Base-by-base conservation (phyloP, 2,329 filamentous ascomycete genomes). In the Trichoderma gracile region DNA sequence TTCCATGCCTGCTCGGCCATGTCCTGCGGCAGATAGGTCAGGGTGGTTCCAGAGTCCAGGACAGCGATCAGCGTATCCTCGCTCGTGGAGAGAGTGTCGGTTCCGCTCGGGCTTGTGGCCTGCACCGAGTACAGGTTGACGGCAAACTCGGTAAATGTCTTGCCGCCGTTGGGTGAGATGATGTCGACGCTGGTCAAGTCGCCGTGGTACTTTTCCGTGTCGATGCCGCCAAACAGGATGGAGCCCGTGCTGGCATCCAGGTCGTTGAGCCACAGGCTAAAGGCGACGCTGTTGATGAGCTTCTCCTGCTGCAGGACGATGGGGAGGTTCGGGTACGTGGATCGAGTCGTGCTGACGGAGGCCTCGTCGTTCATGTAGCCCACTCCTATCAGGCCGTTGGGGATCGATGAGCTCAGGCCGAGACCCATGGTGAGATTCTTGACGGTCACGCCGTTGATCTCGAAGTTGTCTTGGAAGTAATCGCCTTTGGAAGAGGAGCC, bases 151-250 rank as follows among this genome's bases (percentile, higher is more conserved):
- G 76, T 78, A 65, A 77, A 81, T 60, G 70, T 67, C 56, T 79
- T 58, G 54, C 79, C 73, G 65, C 77, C 72, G 60, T 80, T 73
- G 69, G 86, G 63, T 15, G 68, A 61, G 5, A 76, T 78, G 66
- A 92, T 80, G 17, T 88, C 80, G 30, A 93, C 79, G 6, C 81
- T 84, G 52, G 82, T 80, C 38, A 93, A 80, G 2, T 84, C 75
- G 54, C 90, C 90, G 0, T 80, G 73, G 76, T 87, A 95, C 73
- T 93, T 93, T 65, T 82, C 84, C 0, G 86, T 90, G 73, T 94
- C 90, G 65, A 93, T 86, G n/a, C 90, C 91, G 45, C 91, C 91
- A 69, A 94, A 95, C 1, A 94, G 79, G 66, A 94, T 88, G 69
- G 80, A 89, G 42, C 91, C 91, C 1, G 83, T 87, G 66, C 82